Base-by-base conservation (phyloP, 73 alveolate genomes). In the Paramecium sonneborni region DNA sequence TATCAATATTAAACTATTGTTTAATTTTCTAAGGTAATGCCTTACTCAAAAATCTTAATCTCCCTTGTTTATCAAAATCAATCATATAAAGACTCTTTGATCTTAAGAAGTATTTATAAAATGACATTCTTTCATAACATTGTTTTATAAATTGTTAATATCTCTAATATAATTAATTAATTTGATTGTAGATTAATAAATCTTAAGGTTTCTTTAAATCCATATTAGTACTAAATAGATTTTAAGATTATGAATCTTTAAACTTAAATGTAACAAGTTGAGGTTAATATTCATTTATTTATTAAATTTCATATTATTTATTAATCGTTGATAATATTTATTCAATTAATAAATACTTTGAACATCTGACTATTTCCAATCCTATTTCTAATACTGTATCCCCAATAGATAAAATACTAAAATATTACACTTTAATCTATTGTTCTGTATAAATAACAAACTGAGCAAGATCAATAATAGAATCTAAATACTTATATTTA, bases 331-430 rank as follows among this genome's bases (percentile, higher is more conserved):
- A 21, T 14, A 74, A 35, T 35, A 74, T 32, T 74, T 74, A 28
- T 35, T 74, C 87, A 6, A 74, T 32, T 20, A 74, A 34, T 38
- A 74, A 74, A 74, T 74, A 74, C 24, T 74, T 74, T 30, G 87
- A 74, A n/a, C 87, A 74, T 74, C 87, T 74, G 1, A 74, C 87
- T 7, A 74, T 30, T 24, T 74, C 87, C 38, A 74, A 32, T 35
- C 87, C 87, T 15, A 43, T 30, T 74, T 74, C 87, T 74, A 74
- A 32, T n/a, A 74, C 55, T 7, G 38, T 35, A 74, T 74, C 87
- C 0, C 67, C 34, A 74, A 74, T 74, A 14, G 56, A 74, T 32
- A 74, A 21, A 10, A 43, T 74, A 23, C 87, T 74, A 38, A 74
- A 74, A 74, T 35, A 74, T 38, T 28, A n/a, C 2, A 74, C 87